A percentile compares a stretch with the other conserved stretches of the same genome.
Conservation (phyloP, 805 yeast species). For the Myxozyma kluyveri region DNA sequence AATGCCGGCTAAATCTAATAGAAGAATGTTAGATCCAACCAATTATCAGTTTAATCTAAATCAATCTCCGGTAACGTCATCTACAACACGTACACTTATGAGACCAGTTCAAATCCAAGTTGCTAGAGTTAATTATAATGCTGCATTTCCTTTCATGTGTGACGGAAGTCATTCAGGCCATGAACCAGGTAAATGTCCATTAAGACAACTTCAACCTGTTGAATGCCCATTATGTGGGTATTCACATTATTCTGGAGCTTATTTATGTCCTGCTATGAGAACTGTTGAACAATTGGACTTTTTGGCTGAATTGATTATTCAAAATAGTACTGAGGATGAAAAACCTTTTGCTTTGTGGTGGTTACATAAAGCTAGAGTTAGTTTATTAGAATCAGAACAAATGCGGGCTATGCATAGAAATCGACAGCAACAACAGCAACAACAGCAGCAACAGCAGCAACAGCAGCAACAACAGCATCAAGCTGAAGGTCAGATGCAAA, state of each 20-base stretch:
- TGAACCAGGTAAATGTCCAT: slow-evolving; percentile 19
- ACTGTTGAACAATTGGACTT: background rate
- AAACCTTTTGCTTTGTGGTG: no score
- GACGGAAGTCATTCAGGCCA: slow-evolving; percentile 19
- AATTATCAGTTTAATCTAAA: no score
- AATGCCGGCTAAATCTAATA: no score
- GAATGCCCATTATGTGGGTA: slow-evolving; percentile 17
- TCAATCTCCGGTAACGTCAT: no score
- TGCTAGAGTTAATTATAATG: no score
- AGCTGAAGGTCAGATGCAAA: no score
- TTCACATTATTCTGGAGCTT: slow-evolving; percentile 4
- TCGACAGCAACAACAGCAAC: background rate
- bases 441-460: background rate
- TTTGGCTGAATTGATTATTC: slow-evolving; percentile 2
- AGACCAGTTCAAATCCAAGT: no score
- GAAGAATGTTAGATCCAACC: no score
- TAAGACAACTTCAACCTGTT: slow-evolving; percentile 10
- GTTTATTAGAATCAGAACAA: background rate
- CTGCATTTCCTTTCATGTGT: slow-evolving; percentile 7
- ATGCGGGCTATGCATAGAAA: background rate
- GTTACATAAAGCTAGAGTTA: background rate
- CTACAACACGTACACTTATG: no score
- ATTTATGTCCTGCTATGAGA: slow-evolving; percentile 10
- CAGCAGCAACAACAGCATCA: background rate
- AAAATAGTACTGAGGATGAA: background rate